These are phyloP conservation scores for Candida arabinofermentans DNA, from an alignment of 805 yeast species.

Conservation along the genomic window DNA sequence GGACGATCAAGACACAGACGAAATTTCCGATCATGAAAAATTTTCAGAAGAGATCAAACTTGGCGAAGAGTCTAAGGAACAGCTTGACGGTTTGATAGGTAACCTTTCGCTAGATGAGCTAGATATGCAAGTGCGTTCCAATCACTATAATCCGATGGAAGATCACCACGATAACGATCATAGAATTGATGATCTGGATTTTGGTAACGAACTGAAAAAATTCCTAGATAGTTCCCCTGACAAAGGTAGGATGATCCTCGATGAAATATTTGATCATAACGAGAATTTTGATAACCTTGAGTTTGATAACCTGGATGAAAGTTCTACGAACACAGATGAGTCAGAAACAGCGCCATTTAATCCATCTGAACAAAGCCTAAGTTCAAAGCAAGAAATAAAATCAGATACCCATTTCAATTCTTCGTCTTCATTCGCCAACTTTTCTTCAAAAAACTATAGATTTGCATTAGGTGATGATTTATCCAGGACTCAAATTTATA, in stretches of 20 bases:
- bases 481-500: neutral
- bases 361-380: too few relatives aligned
- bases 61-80: constrained; percentile 8
- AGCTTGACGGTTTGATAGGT: constrained; percentile 26
- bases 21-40: constrained; percentile 1
- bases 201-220: constrained; percentile 18
- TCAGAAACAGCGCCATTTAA: neutral
- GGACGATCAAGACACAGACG: too few relatives aligned
- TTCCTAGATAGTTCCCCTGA: constrained; percentile 14
- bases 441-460: neutral
- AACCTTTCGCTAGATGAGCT: constrained; percentile 30
- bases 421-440: neutral
- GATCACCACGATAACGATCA: constrained; percentile 14
- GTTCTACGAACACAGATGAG: neutral
- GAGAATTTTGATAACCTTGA: constrained; percentile 19
- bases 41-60: constrained; percentile 7
- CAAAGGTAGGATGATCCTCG: constrained; percentile 14
- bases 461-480: constrained; percentile 2
- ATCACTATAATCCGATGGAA: constrained; percentile 10
- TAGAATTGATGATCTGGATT: constrained; percentile 15
- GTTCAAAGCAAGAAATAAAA: neutral
- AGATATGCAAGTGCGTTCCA: constrained; percentile 34
- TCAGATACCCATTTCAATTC: neutral
- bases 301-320: constrained; percentile 14
- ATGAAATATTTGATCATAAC: constrained; percentile 19